phyloP scores from a whole-genome alignment of 1,139 yeast species.

The Candida buenavistaensis region DNA sequence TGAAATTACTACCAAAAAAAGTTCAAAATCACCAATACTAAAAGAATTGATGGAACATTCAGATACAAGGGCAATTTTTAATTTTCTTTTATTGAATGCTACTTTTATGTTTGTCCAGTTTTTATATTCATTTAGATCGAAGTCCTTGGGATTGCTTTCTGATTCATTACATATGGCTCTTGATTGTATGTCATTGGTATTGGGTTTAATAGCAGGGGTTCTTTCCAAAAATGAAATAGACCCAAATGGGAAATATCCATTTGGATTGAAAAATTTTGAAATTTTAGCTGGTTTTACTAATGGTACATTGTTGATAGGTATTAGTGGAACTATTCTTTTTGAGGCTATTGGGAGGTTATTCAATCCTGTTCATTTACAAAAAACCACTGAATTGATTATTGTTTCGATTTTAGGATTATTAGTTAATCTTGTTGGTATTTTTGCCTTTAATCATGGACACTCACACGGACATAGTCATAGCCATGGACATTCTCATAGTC shows the following conservation, averaged over 20 bases:
- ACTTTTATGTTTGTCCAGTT: conserved; percentile 94
- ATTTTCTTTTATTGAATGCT: conserved; percentile 79
- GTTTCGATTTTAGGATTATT: conserved; percentile 83
- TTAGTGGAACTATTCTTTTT: conserved; percentile 81
- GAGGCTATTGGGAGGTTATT: conserved; percentile 83
- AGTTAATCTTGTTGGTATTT: conserved; percentile 88
- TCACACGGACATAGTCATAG: conserved; percentile 32
- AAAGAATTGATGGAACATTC: conserved; percentile 53
- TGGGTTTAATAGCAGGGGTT: conserved; percentile 86
- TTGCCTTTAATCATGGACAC: conserved; percentile 89
- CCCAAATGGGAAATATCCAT: conserved; percentile 75
- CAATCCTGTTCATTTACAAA: conserved; percentile 74
- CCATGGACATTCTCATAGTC: conserved; percentile 32
- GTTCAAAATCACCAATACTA: conserved; percentile 19
- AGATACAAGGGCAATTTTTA: conserved; percentile 87
- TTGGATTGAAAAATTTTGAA: conserved; percentile 82
- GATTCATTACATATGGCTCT: conserved; percentile 96
- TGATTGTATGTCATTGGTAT: conserved; percentile 85
- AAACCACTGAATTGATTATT: conserved; percentile 80
- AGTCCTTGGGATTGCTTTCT: conserved; percentile 84
- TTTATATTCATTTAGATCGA: conserved; percentile 86
- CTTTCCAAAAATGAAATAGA: conserved; percentile 45
- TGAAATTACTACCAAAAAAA: conserved; percentile 1
- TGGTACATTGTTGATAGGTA: conserved; percentile 84
- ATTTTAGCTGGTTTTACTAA: conserved; percentile 94